Conservation (phyloP, 202 grass and related monocot genomes). For the Zizania palustris region DNA sequence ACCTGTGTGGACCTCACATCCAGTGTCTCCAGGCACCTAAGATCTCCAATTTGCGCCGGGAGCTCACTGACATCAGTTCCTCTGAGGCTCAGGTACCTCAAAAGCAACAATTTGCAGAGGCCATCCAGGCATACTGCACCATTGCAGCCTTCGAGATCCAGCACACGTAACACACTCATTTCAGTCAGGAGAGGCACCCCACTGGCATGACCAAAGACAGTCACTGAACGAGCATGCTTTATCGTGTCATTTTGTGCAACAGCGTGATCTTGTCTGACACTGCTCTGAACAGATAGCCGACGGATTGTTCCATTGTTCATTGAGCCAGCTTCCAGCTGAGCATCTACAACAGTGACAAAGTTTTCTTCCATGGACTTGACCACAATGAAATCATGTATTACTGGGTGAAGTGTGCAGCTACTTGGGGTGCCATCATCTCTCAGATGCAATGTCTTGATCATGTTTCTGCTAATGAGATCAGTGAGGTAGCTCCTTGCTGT, state of each 20-base stretch:
- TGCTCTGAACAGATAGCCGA: slow-evolving; percentile 42
- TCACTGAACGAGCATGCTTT: slow-evolving; percentile 48
- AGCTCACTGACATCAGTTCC: slow-evolving; percentile 48
- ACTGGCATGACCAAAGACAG: slow-evolving; percentile 15
- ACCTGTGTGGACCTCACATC: slow-evolving; percentile 66
- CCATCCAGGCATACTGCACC: slow-evolving; percentile 49
- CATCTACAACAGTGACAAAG: slow-evolving; percentile 40
- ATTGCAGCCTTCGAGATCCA: slow-evolving; percentile 54
- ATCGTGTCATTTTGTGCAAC: background rate
- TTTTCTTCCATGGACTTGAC: slow-evolving; percentile 54
- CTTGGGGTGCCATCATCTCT: slow-evolving; percentile 20
- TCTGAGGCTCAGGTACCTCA: slow-evolving; percentile 64
- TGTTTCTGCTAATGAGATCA: slow-evolving; percentile 50
- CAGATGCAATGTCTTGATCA: slow-evolving; percentile 40
- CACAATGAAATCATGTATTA: slow-evolving; percentile 58
- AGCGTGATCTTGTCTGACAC: background rate
- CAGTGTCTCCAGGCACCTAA: slow-evolving; percentile 62
- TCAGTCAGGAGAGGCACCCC: slow-evolving; percentile 18
- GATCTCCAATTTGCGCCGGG: slow-evolving; percentile 42
- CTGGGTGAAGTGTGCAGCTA: slow-evolving; percentile 45
- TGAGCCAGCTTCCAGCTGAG: background rate
- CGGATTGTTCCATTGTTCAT: slow-evolving; percentile 15
- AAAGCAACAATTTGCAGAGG: slow-evolving; percentile 42
- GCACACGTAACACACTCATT: slow-evolving; percentile 57
- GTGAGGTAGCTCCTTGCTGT: slow-evolving; percentile 39